Evolutionary conservation across 768 basidiomycete genomes (phyloP), one percentile per base, ranked within the genome.

Genomic region (button mushroom (Agaricus bisporus)): DNA sequence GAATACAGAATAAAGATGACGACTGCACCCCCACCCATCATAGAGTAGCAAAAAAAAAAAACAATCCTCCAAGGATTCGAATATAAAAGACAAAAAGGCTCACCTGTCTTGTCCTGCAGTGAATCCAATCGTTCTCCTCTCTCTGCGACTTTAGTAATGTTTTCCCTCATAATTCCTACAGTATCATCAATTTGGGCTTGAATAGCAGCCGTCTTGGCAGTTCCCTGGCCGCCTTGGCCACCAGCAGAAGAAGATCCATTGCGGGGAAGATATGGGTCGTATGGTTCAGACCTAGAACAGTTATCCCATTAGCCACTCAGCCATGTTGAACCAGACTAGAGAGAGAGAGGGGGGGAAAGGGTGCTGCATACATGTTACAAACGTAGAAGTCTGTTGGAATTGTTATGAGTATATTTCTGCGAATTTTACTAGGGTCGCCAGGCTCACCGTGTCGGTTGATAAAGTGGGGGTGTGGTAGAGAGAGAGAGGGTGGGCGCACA

Each of bases 151-250:
- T 92, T 91, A 57, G 85, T 89, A 64, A 99, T 98, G 71, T 99
- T 99, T 61, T 97, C 92, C 66, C 91, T 80, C 97, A 99, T 99
- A 64, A 98, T 93, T 49, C 85, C 89, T 48, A 98, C 94, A 43
- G 97, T 98, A 67, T 91, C 88, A 68, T 98, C 92, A 61, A 98
- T 98, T 72, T 98, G 94, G n/a, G 79, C 80, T 69, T 98, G 95
- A 62, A 98, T 95, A 54, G 89, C 91, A 2, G 91, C 90, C 0
- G 95, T 98, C 81, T 95, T 92, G 47, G 86, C 65, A 65, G 84
- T 91, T 57, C 81, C 82, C 45, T 72, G 69, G 58, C 85, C 91
- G 58, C 81, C 82, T 45, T 73, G 69, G 58, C 53, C 55, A 42
- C 57, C 47, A 8, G 76, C 78, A 11, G 85, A 75, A 47, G 83